phyloP scores from a whole-genome alignment of 2,329 filamentous ascomycete species.

The Xylaria sp. region DNA sequence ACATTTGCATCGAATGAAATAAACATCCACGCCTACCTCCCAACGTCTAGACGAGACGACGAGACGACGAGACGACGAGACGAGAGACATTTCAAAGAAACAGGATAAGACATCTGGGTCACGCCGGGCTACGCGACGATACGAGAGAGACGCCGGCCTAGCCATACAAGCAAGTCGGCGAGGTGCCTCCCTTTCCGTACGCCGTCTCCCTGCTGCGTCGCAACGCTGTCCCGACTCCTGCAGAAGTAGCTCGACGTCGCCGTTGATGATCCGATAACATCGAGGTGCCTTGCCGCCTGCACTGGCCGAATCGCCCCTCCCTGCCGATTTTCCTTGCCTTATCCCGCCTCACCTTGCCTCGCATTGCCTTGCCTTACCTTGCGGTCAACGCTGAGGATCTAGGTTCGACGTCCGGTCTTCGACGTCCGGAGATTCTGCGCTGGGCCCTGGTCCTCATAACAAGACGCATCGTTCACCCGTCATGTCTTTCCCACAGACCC shows the following conservation, averaged over 20 bases:
- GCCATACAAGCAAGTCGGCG: too few species aligned
- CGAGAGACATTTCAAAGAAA: too few species aligned
- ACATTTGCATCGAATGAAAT: too few species aligned
- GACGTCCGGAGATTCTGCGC: not conserved
- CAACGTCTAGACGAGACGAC: not conserved
- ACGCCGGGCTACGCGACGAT: not conserved
- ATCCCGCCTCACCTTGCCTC: constrained; percentile 20
- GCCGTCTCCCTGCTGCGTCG: constrained; percentile 2
- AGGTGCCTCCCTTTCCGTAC: too few species aligned
- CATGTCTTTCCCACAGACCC: constrained; percentile 63
- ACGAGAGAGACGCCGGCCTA: not conserved
- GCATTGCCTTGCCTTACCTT: constrained; percentile 11
- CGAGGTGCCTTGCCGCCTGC: constrained; percentile 31
- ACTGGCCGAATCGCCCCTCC: constrained; percentile 24
- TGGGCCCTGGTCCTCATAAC: constrained; percentile 18
- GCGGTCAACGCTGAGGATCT: not conserved
- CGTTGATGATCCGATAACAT: constrained; percentile 39
- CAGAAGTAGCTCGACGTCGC: constrained; percentile 18
- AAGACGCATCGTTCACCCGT: constrained; percentile 17
- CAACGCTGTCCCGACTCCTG: not conserved
- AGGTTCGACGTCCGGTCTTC: not conserved
- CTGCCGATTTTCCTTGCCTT: constrained; percentile 16
- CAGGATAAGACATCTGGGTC: too few species aligned
- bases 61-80: not conserved
- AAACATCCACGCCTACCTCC: too few species aligned